Conservation (phyloP, 768 basidiomycete genomes). For the Strobilomyces dryophilus region DNA sequence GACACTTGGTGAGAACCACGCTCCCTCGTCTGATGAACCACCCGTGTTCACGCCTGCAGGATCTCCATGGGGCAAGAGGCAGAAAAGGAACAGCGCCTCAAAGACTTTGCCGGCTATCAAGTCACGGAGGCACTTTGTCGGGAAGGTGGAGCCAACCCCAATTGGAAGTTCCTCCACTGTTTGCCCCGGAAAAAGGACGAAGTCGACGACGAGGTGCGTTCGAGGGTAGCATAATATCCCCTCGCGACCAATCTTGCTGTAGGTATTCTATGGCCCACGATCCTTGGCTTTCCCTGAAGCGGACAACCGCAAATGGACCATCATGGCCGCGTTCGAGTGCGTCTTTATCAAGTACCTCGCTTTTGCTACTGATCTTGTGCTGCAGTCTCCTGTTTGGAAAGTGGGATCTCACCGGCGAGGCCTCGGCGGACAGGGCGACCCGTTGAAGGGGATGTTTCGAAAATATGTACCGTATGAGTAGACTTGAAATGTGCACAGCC, state of each 20-base stretch:
- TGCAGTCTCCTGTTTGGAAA: conserved; percentile 41
- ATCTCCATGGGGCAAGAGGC: conserved; percentile 99
- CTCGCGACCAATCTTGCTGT: not conserved
- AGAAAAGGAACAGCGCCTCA: conserved; percentile 80
- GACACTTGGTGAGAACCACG: conserved; percentile 78
- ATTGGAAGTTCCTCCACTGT: conserved; percentile 97
- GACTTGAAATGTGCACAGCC: not conserved
- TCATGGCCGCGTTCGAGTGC: conserved; percentile 87
- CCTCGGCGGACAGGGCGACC: conserved; percentile 10
- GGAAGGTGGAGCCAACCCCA: conserved; percentile 73
- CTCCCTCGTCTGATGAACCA: not conserved
- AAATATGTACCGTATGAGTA: not conserved
- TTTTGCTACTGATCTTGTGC: conserved; percentile 2
- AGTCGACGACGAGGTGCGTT: conserved; percentile 87
- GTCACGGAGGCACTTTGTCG: conserved; percentile 85
- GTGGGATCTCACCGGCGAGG: conserved; percentile 35
- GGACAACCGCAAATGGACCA: conserved; percentile 97
- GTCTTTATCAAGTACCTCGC: conserved; percentile 29
- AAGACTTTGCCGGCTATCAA: conserved; percentile 90
- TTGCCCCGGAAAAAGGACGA: conserved; percentile 90
- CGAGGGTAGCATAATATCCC: not conserved
- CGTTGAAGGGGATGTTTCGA: not conserved
- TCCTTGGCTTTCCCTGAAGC: conserved; percentile 92
- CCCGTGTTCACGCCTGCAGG: conserved; percentile 40
- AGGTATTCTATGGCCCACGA: conserved; percentile 92